These are phyloP conservation scores for Chamaecyparis obtusa DNA, from an alignment of 75 land plant species.

Conservation along the genomic window DNA sequence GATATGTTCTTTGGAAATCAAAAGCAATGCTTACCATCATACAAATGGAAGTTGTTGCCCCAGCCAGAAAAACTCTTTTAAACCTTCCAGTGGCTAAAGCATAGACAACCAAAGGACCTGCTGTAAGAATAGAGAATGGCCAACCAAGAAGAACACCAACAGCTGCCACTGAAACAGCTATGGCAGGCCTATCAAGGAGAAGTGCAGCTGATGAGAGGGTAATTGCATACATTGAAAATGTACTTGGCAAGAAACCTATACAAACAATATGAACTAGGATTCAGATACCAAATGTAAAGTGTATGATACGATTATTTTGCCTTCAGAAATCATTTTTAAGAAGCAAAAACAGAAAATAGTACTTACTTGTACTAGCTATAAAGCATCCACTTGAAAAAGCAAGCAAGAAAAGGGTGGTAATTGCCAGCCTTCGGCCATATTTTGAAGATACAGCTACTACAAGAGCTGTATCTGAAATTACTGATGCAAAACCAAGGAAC, in stretches of 20 bases:
- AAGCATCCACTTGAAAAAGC: constrained; percentile 97
- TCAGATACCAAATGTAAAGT: neutral
- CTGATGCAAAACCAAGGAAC: constrained; percentile 75
- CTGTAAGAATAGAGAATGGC: constrained; percentile 92
- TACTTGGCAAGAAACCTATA: constrained; percentile 95
- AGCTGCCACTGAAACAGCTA: constrained; percentile 72
- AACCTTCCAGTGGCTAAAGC: constrained; percentile 56
- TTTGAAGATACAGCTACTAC: constrained; percentile 77
- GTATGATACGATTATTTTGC: neutral
- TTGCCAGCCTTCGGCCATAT: constrained; percentile 86
- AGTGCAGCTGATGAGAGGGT: constrained; percentile 77
- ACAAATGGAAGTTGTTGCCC: constrained; percentile 52
- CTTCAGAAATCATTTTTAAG: neutral
- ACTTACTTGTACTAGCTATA: constrained; percentile 96
- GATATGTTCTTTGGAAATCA: neutral
- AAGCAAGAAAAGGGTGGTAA: constrained; percentile 80
- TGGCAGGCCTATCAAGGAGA: constrained; percentile 57
- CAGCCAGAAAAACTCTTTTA: constrained; percentile 57
- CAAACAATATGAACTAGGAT: constrained; percentile 10
- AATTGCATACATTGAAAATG: constrained; percentile 94
- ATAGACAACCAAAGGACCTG: constrained; percentile 72
- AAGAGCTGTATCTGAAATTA: constrained; percentile 71
- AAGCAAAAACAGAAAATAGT: neutral
- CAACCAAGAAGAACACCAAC: constrained; percentile 93
- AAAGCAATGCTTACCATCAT: constrained; percentile 55